Evolutionary conservation across 495 filamentous ascomycete genomes (phyloP).

Genomic region (Thermochaetoides thermophila): DNA sequence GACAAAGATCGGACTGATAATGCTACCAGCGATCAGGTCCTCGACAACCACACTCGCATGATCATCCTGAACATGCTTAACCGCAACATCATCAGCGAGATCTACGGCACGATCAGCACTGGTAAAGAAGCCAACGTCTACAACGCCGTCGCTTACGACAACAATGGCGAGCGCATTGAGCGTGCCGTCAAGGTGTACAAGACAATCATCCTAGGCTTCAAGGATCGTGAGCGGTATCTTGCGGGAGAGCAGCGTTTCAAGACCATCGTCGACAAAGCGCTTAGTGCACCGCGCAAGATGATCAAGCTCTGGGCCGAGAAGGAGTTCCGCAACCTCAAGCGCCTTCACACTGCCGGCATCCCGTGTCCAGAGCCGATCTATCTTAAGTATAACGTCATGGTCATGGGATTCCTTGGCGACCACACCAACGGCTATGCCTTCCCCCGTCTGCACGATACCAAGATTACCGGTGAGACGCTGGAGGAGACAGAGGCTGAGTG

Average conservation of each 20-base stretch:
- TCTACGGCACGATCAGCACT: conserved; percentile 84
- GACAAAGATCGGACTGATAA: conserved; percentile 76
- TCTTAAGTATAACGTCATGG: conserved; percentile 76
- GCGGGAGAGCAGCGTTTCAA: conserved; percentile 70
- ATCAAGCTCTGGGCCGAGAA: conserved; percentile 98
- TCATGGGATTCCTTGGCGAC: conserved; percentile 87
- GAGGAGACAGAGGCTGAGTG: conserved; percentile 76
- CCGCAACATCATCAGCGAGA: conserved; percentile 59
- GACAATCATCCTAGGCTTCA: conserved; percentile 90
- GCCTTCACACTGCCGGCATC: conserved; percentile 69
- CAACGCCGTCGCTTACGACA: conserved; percentile 36
- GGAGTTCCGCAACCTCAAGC: conserved; percentile 84
- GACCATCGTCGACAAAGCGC: conserved; percentile 76
- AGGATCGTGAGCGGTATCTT: conserved; percentile 90
- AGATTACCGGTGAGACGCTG: conserved; percentile 31
- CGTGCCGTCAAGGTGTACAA: conserved; percentile 97
- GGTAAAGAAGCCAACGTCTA: conserved; percentile 99
- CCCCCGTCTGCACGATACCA: conserved; percentile 52
- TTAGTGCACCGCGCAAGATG: conserved; percentile 86
- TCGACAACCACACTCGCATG: conserved; percentile 89
- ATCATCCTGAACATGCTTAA: conserved; percentile 93
- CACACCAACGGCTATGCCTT: conserved; percentile 74
- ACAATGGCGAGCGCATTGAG: conserved; percentile 31
- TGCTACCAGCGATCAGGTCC: conserved; percentile 82
- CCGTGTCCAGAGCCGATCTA: conserved; percentile 79